Evolutionary conservation across 2,329 filamentous ascomycete species (phyloP), one percentile per base, ranked within the genome.

Genomic region (Beauveria sp.): DNA sequence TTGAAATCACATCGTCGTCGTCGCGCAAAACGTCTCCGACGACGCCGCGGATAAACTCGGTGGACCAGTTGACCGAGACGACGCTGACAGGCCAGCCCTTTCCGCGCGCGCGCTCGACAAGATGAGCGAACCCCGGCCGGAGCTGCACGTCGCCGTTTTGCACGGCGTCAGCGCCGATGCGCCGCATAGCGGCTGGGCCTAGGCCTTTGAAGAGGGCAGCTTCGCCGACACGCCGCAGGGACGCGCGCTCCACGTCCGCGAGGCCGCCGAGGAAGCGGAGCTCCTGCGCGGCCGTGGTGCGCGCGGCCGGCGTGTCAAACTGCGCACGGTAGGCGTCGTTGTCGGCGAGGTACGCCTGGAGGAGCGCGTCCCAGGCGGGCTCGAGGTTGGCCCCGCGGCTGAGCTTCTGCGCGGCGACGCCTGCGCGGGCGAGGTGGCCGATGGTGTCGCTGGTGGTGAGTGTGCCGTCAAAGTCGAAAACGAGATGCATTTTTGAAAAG

Each of bases 391-490:
- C 62, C 44, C 70, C 68, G 22, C 41, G 40, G 57, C 63, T 63
- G 6, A 62, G 61, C 22, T 67, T 64, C 60, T 75, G 71, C 61
- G 71, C 70, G 22, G 64, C 65, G 48, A 82, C 75, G 58, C 77
- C 79, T 26, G 74, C 74, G 20, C 72, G 65, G 51, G 77, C 80
- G 5, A 85, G 75, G 46, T 75, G 70, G 59, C 71, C 69, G 46
- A 84, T 80, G 46, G 82, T 84, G 71, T 85, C 83, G 34, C 75
- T 63, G 14, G 73, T 70, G 20, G 83, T 84, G 64, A 85, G 83
- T 18, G 83, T 85, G 63, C 81, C 80, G 70, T 85, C 83, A 68
- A 85, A 85, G 67, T 85, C 83, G 22, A 85, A 75, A 41, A 85
- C 69, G 46, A 85, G 72, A 63, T 75, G 74, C 76, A 80, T 74